A percentile compares a stretch with the other conserved stretches of the same genome.
phyloP scores from a whole-genome alignment of 352 stramenopile genomes.

The Phytophthora palmivora region DNA sequence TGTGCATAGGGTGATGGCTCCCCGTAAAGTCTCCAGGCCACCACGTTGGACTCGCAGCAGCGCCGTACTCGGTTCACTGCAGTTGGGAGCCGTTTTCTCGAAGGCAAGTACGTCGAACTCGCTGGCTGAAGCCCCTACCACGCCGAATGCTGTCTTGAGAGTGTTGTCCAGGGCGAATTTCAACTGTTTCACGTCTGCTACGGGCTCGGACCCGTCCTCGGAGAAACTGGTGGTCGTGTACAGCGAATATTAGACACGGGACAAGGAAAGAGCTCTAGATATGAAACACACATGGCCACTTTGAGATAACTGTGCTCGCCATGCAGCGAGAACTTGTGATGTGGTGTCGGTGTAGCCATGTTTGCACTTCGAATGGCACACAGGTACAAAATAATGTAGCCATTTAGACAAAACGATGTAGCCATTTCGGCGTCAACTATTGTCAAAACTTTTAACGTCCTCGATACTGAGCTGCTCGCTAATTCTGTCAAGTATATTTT shows the following conservation, averaged over 20 bases:
- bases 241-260: not conserved
- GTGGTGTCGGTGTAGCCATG: slow-evolving; percentile 24
- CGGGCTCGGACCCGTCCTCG: slow-evolving; percentile 46
- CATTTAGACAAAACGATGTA: no score
- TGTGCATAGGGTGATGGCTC: slow-evolving; percentile 80
- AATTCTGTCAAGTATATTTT: not conserved
- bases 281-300: slow-evolving; percentile 65
- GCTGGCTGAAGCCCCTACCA: slow-evolving; percentile 60
- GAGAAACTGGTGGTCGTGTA: slow-evolving; percentile 50
- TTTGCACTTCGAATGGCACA: no score
- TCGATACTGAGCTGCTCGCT: not conserved
- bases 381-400: no score
- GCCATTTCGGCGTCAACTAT: no score
- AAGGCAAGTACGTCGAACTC: slow-evolving; percentile 76
- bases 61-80: slow-evolving; percentile 56
- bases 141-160: slow-evolving; percentile 72
- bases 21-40: slow-evolving; percentile 65
- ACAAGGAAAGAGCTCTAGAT: not conserved
- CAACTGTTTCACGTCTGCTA: slow-evolving; percentile 66
- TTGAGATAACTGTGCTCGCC: slow-evolving; percentile 60
- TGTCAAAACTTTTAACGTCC: not conserved
- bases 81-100: slow-evolving; percentile 31
- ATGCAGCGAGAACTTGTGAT: slow-evolving; percentile 82
- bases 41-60: slow-evolving; percentile 68
- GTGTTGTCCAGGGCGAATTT: slow-evolving; percentile 81